phyloP scores from a whole-genome alignment of 2,329 filamentous ascomycete species.

The Neopestalotiopsis clavispora region DNA sequence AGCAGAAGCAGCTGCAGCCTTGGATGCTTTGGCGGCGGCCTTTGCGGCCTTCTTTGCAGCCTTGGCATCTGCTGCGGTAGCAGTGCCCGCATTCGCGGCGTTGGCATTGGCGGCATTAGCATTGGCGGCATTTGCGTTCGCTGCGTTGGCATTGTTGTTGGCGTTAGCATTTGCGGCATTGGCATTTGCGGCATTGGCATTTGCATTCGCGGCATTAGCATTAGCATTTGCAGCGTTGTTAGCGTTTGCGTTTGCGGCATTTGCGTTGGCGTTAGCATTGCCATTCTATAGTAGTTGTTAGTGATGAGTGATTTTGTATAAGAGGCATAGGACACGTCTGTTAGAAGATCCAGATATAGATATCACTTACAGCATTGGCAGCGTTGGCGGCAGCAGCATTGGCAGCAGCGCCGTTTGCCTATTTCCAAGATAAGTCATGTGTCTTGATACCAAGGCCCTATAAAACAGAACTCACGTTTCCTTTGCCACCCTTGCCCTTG shows the following conservation, averaged over 20 bases:
- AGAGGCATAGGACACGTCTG: too few relatives aligned
- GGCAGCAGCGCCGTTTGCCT: background rate
- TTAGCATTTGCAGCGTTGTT: background rate
- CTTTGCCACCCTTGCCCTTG: slow-evolving; percentile 8
- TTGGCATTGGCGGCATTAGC: too few relatives aligned
- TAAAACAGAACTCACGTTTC: background rate
- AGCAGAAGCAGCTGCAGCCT: background rate
- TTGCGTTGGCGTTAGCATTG: background rate
- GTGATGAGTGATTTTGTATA: background rate
- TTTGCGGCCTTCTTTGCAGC: too few relatives aligned
- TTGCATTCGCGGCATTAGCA: background rate
- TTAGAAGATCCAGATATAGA: too few relatives aligned
- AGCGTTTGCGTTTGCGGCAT: background rate
- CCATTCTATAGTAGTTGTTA: background rate
- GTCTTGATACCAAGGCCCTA: background rate
- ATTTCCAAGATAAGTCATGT: background rate
- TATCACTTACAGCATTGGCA: slow-evolving; percentile 3
- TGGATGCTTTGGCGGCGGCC: too few relatives aligned
- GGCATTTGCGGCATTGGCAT: slow-evolving; percentile 8
- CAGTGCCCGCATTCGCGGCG: background rate
- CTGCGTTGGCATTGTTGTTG: background rate
- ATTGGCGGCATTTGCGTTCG: background rate
- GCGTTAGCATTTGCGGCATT: background rate
- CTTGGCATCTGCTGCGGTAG: background rate
- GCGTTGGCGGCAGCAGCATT: slow-evolving; percentile 3